phyloP scores from a whole-genome alignment of 371 early-diverging fungal species.

The Rhizomucor pusillus region DNA sequence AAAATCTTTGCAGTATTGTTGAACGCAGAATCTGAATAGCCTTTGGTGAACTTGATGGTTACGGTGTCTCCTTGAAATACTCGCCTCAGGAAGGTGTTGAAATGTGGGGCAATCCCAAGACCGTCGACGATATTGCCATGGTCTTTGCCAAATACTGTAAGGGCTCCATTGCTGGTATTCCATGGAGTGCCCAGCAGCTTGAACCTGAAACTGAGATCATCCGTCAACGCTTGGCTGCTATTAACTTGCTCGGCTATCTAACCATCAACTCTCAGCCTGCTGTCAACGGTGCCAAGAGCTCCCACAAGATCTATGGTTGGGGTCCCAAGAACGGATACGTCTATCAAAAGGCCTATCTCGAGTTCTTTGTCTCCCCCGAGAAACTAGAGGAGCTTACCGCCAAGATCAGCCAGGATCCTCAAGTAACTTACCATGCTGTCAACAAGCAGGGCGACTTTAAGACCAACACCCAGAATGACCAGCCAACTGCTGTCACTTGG shows the following conservation, averaged over 20 bases:
- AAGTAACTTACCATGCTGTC: conserved; percentile 90
- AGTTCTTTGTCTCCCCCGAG: conserved; percentile 87
- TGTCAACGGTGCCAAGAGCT: conserved; percentile 86
- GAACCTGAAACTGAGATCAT: conserved; percentile 81
- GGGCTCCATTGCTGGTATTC: conserved; percentile 76
- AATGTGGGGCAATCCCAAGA: conserved; percentile 81
- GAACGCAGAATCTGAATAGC: conserved; percentile 11
- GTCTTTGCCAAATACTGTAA: conserved; percentile 84
- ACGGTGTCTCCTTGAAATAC: conserved; percentile 80
- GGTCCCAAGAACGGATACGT: conserved; percentile 96
- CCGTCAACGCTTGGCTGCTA: conserved; percentile 61
- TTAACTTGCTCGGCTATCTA: conserved; percentile 83
- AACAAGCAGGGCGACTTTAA: conserved; percentile 83
- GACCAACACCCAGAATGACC: conserved; percentile 81
- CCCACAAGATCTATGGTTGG: conserved; percentile 88
- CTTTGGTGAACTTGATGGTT: conserved; percentile 95
- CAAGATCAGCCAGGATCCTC: conserved; percentile 63
- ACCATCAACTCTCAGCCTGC: conserved; percentile 97
- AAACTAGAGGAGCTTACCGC: conserved; percentile 66
- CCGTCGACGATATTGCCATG: conserved; percentile 62
- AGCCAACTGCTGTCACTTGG: conserved; percentile 97
- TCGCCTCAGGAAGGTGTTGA: conserved; percentile 56
- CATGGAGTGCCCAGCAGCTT: conserved; percentile 91
- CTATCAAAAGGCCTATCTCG: conserved; percentile 96
- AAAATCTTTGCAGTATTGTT: no score